These are phyloP conservation scores for Orbilia oligospora DNA, from an alignment of 2,329 filamentous ascomycete genomes.

Conservation along the genomic window DNA sequence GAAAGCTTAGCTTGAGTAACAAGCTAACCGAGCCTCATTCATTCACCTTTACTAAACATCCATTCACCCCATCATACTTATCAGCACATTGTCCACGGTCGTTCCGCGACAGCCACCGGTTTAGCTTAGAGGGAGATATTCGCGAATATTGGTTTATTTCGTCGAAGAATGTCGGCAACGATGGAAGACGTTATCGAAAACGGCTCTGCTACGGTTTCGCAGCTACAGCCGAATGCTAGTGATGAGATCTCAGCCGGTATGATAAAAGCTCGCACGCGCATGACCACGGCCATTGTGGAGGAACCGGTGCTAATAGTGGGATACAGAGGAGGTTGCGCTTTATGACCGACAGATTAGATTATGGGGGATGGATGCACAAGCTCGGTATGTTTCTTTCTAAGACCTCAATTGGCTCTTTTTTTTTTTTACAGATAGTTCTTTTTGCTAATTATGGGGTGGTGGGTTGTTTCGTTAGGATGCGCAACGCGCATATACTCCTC, in stretches of 20 bases:
- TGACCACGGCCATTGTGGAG: background rate
- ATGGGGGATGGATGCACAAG: constrained; percentile 96
- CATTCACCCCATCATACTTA: constrained; percentile 19
- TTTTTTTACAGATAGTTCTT: too few species aligned
- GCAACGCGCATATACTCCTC: constrained; percentile 88
- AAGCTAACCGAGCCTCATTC: constrained; percentile 10
- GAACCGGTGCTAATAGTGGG: background rate
- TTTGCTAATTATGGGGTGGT: background rate
- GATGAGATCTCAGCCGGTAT: constrained; percentile 53
- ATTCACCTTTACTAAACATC: background rate
- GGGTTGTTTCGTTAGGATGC: constrained; percentile 73
- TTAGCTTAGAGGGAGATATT: too few species aligned
- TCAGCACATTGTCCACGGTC: background rate
- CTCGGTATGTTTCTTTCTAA: constrained; percentile 71
- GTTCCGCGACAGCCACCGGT: background rate
- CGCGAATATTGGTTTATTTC: background rate
- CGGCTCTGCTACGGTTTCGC: constrained; percentile 65
- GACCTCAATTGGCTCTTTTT: background rate
- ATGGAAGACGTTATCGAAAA: constrained; percentile 50
- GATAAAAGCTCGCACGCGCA: constrained; percentile 59
- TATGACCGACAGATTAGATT: constrained; percentile 98
- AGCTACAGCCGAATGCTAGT: constrained; percentile 70
- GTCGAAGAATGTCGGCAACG: constrained; percentile 23
- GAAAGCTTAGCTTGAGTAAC: constrained; percentile 23
- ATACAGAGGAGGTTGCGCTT: constrained; percentile 89